Percentiles rank a stretch among this genome's conserved stretches.
Conservation (phyloP, 345 rosid genomes). For the Mercurialis annua region DNA sequence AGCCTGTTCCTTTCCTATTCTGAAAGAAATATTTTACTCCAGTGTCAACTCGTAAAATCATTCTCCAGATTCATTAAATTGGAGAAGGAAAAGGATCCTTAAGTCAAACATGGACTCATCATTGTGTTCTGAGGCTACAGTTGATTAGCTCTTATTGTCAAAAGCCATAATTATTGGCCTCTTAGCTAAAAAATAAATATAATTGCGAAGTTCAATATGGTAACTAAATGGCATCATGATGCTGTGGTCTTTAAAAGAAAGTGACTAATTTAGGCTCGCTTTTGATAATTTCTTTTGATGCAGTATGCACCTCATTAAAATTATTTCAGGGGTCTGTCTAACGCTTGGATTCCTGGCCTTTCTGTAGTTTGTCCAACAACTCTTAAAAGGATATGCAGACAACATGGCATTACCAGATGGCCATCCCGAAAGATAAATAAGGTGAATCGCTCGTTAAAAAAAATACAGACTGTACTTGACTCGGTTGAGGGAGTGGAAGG, state of each 20-base stretch:
- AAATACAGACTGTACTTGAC: conserved; percentile 74
- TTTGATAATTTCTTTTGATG: not conserved
- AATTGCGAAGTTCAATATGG: too few species aligned
- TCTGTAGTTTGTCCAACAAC: conserved; percentile 90
- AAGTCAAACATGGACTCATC: conserved; percentile 3
- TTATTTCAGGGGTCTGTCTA: not conserved
- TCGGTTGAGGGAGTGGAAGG: conserved; percentile 93
- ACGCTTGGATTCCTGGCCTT: conserved; percentile 17
- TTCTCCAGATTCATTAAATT: not conserved
- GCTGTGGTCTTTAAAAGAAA: too few species aligned
- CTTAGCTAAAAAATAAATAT: too few species aligned
- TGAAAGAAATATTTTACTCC: too few species aligned
- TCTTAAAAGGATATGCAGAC: conserved; percentile 89
- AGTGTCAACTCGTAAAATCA: not conserved
- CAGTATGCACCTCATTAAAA: not conserved
- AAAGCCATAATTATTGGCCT: too few species aligned
- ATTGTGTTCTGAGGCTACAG: too few species aligned
- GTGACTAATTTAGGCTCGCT: not conserved
- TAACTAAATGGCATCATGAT: too few species aligned
- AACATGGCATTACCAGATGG: conserved; percentile 91
- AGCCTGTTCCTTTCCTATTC: not conserved
- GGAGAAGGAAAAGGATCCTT: not conserved
- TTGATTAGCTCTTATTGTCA: too few species aligned
- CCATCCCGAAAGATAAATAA: conserved; percentile 93
- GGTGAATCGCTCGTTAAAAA: conserved; percentile 73